phyloP scores from a whole-genome alignment of 108 stramenopile genomes.

The Cyclostephanos tholiformis region DNA sequence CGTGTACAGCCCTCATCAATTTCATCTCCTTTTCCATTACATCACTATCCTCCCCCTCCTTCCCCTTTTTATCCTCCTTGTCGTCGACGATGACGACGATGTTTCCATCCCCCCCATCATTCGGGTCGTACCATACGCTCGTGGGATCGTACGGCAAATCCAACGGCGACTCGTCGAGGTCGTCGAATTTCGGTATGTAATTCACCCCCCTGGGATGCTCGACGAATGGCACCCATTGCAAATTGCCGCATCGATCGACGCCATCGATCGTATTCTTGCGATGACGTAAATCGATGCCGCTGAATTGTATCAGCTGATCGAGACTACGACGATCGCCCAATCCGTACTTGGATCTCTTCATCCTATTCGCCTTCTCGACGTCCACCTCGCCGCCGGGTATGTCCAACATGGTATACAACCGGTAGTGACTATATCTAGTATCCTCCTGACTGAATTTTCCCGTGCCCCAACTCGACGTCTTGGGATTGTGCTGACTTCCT shows the following conservation, averaged over 20 bases:
- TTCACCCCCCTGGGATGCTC: conserved; percentile 56
- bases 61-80: not conserved
- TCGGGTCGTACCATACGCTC: conserved; percentile 54
- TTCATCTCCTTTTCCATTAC: conserved; percentile 7
- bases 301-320: conserved; percentile 75
- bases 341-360: conserved; percentile 60
- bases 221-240: conserved; percentile 77
- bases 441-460: conserved; percentile 26
- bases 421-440: conserved; percentile 14
- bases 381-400: conserved; percentile 58
- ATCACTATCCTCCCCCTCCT: conserved; percentile 15
- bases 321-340: conserved; percentile 73
- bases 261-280: conserved; percentile 55
- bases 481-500: conserved; percentile 71
- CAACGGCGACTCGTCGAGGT: conserved; percentile 29
- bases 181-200: conserved; percentile 45
- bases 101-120: conserved; percentile 35
- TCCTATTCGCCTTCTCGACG: conserved; percentile 25
- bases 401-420: conserved; percentile 69
- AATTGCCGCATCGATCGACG: conserved; percentile 79
- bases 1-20: conserved; percentile 4
- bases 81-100: conserved; percentile 15
- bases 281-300: conserved; percentile 67
- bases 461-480: conserved; percentile 58
- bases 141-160: conserved; percentile 50